phyloP scores from a whole-genome alignment of 208 protist genomes.

The Acanthamoeba divionensis region DNA sequence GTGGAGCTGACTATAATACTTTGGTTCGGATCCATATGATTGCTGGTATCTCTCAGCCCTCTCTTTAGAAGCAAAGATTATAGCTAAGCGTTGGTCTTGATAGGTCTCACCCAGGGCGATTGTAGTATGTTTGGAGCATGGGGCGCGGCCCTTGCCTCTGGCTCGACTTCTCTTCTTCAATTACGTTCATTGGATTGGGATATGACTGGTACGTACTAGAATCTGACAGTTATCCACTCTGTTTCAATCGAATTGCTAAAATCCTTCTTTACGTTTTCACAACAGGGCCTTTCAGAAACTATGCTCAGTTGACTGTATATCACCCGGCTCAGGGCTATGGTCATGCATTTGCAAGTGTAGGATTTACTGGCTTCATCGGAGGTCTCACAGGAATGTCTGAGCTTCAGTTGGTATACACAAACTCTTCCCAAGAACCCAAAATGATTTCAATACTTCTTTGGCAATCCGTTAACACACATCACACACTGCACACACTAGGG shows the following conservation, averaged over 20 bases:
- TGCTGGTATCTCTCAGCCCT: slow-evolving; percentile 25
- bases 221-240: slow-evolving; percentile 48
- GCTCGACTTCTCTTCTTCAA: slow-evolving; percentile 27
- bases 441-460: no score
- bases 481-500: slow-evolving; percentile 44
- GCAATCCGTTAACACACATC: no score
- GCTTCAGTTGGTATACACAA: background rate
- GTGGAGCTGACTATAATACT: background rate
- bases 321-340: slow-evolving; percentile 40
- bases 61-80: background rate
- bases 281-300: slow-evolving; percentile 47
- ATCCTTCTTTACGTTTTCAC: background rate
- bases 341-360: slow-evolving; percentile 66
- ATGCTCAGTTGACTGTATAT: slow-evolving; percentile 56
- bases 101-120: background rate
- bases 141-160: background rate
- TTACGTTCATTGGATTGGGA: slow-evolving; percentile 48
- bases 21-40: slow-evolving; percentile 61
- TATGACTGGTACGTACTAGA: background rate
- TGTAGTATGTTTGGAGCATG: slow-evolving; percentile 43
- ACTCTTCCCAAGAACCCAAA: no score
- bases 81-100: background rate
- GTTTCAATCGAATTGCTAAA: background rate
- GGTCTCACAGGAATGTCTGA: slow-evolving; percentile 36
- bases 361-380: slow-evolving; percentile 54